phyloP scores from a whole-genome alignment of 495 filamentous ascomycete genomes.

The Aspergillus nanangensis region DNA sequence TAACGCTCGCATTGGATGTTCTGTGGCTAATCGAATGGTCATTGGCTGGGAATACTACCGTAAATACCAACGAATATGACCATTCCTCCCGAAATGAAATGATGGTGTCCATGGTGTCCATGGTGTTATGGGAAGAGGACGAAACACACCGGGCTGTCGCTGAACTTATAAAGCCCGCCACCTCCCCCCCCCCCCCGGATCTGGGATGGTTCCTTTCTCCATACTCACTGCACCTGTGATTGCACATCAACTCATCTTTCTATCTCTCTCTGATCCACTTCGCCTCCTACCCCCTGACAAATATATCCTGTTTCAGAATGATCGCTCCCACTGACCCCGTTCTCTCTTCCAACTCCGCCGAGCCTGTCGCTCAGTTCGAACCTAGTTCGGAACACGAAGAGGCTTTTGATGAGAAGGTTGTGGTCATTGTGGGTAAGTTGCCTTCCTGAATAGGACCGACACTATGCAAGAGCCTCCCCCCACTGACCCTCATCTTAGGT shows the following conservation, averaged over 20 bases:
- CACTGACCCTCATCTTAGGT: slow-evolving; percentile 24
- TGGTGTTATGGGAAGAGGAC: neutral
- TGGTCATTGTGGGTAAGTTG: slow-evolving; percentile 16
- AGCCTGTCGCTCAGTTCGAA: slow-evolving; percentile 11
- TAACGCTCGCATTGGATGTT: neutral
- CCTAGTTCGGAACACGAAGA: slow-evolving; percentile 5
- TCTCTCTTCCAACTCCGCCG: slow-evolving; percentile 3
- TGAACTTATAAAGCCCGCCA: neutral
- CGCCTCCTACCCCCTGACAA: neutral
- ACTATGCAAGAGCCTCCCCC: neutral
- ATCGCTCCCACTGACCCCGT: slow-evolving; percentile 16
- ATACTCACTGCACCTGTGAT: too few relatives aligned
- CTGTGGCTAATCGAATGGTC: too few relatives aligned
- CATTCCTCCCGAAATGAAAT: too few relatives aligned
- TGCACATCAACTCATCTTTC: neutral
- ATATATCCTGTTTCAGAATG: slow-evolving; percentile 7
- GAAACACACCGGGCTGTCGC: neutral
- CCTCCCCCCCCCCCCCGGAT: too few relatives aligned
- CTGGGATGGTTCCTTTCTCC: too few relatives aligned
- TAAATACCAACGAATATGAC: too few relatives aligned
- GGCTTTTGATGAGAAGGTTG: slow-evolving; percentile 14
- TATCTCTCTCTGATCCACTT: neutral
- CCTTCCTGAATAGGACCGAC: neutral
- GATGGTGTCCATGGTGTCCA: neutral
- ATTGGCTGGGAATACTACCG: too few relatives aligned